These are phyloP conservation scores for Xylaria sp. DNA, from an alignment of 2,329 filamentous ascomycete genomes.

Conservation along the genomic window DNA sequence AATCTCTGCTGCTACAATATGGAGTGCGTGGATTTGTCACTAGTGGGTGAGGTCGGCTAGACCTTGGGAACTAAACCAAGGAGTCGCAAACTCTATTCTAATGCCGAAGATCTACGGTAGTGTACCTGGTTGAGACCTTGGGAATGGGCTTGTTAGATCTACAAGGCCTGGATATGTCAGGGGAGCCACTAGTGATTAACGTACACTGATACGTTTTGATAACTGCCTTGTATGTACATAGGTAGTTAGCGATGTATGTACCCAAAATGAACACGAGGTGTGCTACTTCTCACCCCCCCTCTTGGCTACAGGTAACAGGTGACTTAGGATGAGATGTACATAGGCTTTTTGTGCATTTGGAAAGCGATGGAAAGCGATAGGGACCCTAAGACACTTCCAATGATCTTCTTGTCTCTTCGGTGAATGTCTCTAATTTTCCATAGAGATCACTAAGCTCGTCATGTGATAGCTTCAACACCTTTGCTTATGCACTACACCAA, in stretches of 20 bases:
- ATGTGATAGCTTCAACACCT: conserved; percentile 30
- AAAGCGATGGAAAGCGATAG: conserved; percentile 4
- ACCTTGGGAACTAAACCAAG: conserved; percentile 32
- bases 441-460: conserved; percentile 22
- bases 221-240: conserved; percentile 8
- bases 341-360: neutral
- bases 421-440: conserved; percentile 22
- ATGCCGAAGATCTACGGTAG: conserved; percentile 26
- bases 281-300: conserved; percentile 19
- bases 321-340: neutral
- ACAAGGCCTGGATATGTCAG: conserved; percentile 22
- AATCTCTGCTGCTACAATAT: conserved; percentile 18
- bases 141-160: conserved; percentile 31
- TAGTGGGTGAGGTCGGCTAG: conserved; percentile 30
- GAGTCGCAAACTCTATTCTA: conserved; percentile 33
- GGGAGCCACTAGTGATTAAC: conserved; percentile 21
- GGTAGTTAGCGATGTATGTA: conserved; percentile 8
- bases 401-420: neutral
- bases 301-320: conserved; percentile 1
- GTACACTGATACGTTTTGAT: conserved; percentile 12
- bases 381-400: neutral
- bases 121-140: conserved; percentile 26
- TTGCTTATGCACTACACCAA: conserved; percentile 19
- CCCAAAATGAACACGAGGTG: conserved; percentile 1
- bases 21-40: conserved; percentile 17